A percentile compares a stretch with the other conserved stretches of the same genome.
These are phyloP conservation scores for Ophiobolus disseminans DNA, from an alignment of 2,329 filamentous ascomycete species.

Conservation along the genomic window DNA sequence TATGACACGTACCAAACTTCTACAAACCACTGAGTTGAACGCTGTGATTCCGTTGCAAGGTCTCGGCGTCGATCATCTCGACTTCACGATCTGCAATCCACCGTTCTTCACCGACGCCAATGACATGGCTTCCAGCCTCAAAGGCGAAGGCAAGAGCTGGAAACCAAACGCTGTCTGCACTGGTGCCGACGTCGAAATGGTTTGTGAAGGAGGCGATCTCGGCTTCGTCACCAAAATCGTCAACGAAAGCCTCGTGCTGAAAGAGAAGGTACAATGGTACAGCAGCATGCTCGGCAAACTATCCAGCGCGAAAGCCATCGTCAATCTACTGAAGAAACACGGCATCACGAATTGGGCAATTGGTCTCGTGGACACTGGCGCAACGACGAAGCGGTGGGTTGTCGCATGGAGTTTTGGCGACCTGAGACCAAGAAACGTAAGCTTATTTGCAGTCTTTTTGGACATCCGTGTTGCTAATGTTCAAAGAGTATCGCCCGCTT, in stretches of 20 bases:
- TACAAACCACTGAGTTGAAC: constrained; percentile 61
- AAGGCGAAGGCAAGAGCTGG: constrained; percentile 68
- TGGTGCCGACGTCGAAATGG: constrained; percentile 84
- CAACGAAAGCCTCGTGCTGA: constrained; percentile 68
- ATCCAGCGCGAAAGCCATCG: constrained; percentile 68
- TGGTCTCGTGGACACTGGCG: constrained; percentile 76
- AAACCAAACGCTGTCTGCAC: constrained; percentile 77
- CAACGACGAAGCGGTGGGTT: constrained; percentile 82
- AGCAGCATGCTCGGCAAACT: constrained; percentile 89
- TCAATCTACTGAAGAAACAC: constrained; percentile 62
- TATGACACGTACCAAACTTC: constrained; percentile 67
- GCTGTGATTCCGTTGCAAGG: constrained; percentile 70
- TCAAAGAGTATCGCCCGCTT: constrained; percentile 33
- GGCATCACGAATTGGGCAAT: constrained; percentile 80
- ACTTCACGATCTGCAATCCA: constrained; percentile 93
- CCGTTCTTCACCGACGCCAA: constrained; percentile 84
- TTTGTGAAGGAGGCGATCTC: constrained; percentile 78
- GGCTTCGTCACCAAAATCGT: constrained; percentile 76
- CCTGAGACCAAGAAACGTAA: constrained; percentile 66
- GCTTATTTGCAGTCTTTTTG: constrained; percentile 1
- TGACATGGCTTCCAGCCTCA: constrained; percentile 68
- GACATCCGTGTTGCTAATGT: not conserved
- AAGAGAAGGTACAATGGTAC: constrained; percentile 79
- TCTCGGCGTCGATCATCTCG: constrained; percentile 62
- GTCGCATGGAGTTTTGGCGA: constrained; percentile 84